These are phyloP conservation scores for Metarhizium rileyi DNA, from an alignment of 2,329 filamentous ascomycete species.

Conservation along the genomic window DNA sequence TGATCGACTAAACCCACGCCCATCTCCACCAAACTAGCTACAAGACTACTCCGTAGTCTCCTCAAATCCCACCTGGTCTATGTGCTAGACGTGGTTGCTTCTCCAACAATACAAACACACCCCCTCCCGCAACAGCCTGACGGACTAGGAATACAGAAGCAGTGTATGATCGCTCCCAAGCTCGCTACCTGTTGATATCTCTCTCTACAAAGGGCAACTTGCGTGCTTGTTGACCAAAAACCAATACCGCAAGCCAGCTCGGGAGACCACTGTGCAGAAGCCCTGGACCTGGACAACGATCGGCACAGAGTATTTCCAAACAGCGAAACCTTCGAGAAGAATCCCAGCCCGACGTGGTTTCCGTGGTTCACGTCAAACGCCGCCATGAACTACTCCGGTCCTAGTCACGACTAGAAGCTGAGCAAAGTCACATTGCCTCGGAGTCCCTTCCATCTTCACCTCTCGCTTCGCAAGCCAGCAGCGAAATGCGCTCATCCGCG, in stretches of 20 bases:
- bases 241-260: not conserved
- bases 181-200: too few relatives aligned
- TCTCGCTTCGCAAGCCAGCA: too few relatives aligned
- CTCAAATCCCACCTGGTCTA: not conserved
- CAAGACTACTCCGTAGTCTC: not conserved
- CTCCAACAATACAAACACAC: not conserved
- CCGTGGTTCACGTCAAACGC: not conserved
- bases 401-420: not conserved
- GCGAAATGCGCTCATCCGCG: too few relatives aligned
- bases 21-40: constrained; percentile 7
- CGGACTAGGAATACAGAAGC: not conserved
- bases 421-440: not conserved
- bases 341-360: not conserved
- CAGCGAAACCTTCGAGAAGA: not conserved
- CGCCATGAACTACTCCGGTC: not conserved
- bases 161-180: too few relatives aligned
- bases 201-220: too few relatives aligned
- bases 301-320: not conserved
- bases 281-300: not conserved
- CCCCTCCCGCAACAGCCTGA: not conserved
- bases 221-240: not conserved
- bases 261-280: not conserved
- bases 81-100: not conserved
- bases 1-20: not conserved
- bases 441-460: not conserved